Evolutionary conservation across 805 yeast genomes (phyloP), one percentile per base, ranked within the genome.

Genomic region (Monosporozyma yasuniensis): DNA sequence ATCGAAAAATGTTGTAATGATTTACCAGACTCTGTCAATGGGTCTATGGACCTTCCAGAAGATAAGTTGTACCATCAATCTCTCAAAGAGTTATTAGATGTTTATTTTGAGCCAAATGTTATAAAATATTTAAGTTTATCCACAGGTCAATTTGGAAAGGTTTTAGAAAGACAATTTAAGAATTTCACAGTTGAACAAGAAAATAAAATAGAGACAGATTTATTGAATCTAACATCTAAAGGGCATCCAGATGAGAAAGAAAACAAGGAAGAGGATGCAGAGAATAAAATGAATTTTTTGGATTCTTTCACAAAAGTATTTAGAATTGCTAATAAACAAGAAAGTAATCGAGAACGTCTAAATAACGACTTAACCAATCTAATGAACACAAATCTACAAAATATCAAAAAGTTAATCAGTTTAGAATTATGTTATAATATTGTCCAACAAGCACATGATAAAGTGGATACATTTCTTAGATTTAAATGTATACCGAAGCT

Each of bases 291-390:
- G 57, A 87, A 83, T 56, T 75, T 84, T 48, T 71, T 84, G 50
- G 70, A 81, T 18, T 80, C 81, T 54, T 84, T 84, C 64, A 76
- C 80, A 11, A 83, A 79, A 56, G 81, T 83, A 3, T 81, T 84
- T 61, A 74, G 69, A 60, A 63, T 67, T 53, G 66, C 60, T 48
- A 52, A 57, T 47, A 61, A 63, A 51, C 54, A 54, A 39, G 44
- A 44, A 27, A 61, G 59, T 43, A 61, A 53, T 37, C 59, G 62
- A 10, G 70, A 73, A 49, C 64, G 66, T 53, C 48, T 67, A 1
- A 89, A 84, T 56, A 73, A 87, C 53, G 90, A 88, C 47, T 95
- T 95, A 1, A 82, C 83, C 56, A 87, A 86, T 53, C 80, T 90
- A 28, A 73, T 91, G 59, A 80, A 81, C 25, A 82, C 79, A 37